Evolutionary conservation across 805 yeast genomes (phyloP).

Genomic region (Wickerhamomyces rabaulensis): DNA sequence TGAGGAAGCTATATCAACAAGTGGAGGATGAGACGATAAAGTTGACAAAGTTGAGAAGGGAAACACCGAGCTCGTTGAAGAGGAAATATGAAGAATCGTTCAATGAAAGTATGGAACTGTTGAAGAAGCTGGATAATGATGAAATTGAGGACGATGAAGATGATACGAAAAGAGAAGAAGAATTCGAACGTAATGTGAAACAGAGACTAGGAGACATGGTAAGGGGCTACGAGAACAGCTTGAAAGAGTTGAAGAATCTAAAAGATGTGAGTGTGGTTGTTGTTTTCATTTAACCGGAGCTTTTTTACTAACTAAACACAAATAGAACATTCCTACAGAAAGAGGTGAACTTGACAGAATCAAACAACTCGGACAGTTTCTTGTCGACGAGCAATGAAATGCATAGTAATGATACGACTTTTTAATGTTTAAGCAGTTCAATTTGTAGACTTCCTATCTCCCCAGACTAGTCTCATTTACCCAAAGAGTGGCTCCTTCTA

Average conservation of each 20-base stretch:
- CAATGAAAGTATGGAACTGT: constrained; percentile 26
- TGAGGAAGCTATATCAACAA: constrained; percentile 49
- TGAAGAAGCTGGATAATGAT: constrained; percentile 1
- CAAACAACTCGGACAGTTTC: background rate
- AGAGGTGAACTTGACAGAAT: background rate
- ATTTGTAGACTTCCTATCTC: no score
- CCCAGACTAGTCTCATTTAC: no score
- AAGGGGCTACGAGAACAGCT: constrained; percentile 13
- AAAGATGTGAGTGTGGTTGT: constrained; percentile 18
- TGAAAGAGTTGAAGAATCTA: constrained; percentile 11
- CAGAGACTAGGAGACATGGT: constrained; percentile 5
- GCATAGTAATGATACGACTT: background rate
- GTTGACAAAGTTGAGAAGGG: constrained; percentile 50
- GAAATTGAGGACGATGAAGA: constrained; percentile 3
- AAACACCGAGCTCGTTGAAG: constrained; percentile 40
- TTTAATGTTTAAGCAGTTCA: no score
- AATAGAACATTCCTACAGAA: background rate
- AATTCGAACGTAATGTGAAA: constrained; percentile 6
- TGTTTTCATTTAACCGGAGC: constrained; percentile 4
- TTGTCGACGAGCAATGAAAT: background rate
- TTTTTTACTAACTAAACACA: background rate
- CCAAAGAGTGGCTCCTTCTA: background rate
- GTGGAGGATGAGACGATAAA: constrained; percentile 60
- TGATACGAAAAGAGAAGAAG: constrained; percentile 8
- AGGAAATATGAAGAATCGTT: constrained; percentile 32